A percentile compares a stretch with the other conserved stretches of the same genome.
Evolutionary conservation across 306 rosid genomes (phyloP).

Genomic region (Cicer chorassanicum): DNA sequence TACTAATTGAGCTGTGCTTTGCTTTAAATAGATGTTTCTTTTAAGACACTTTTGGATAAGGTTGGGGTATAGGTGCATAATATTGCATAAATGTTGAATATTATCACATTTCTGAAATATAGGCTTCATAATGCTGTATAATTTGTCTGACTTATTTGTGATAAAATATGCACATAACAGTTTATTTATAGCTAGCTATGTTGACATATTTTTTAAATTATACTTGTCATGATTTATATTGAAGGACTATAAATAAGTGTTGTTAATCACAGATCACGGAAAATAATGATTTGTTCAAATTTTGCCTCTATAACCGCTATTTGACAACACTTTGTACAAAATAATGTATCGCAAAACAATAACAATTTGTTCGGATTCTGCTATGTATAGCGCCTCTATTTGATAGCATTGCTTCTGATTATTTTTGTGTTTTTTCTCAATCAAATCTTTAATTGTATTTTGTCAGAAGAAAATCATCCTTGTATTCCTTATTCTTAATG

Average conservation of each 20-base stretch:
- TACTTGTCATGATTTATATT: neutral
- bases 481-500: slow-evolving; percentile 33
- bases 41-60: slow-evolving; percentile 11
- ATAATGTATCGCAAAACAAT: neutral
- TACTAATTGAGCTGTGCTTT: neutral
- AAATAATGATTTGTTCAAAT: no score
- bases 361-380: no score
- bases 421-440: neutral
- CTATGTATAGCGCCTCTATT: no score
- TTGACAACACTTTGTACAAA: no score
- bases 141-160: slow-evolving; percentile 16
- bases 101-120: neutral
- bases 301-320: no score
- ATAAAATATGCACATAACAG: neutral
- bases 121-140: slow-evolving; percentile 1
- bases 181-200: neutral
- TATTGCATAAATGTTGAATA: neutral
- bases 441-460: slow-evolving; percentile 13
- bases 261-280: no score
- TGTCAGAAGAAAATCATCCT: neutral
- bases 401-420: neutral
- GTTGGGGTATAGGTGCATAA: neutral
- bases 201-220: neutral
- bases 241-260: neutral
- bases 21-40: neutral